Base-by-base conservation (phyloP, 345 rosid genomes). In the Sisymbrium irio region DNA sequence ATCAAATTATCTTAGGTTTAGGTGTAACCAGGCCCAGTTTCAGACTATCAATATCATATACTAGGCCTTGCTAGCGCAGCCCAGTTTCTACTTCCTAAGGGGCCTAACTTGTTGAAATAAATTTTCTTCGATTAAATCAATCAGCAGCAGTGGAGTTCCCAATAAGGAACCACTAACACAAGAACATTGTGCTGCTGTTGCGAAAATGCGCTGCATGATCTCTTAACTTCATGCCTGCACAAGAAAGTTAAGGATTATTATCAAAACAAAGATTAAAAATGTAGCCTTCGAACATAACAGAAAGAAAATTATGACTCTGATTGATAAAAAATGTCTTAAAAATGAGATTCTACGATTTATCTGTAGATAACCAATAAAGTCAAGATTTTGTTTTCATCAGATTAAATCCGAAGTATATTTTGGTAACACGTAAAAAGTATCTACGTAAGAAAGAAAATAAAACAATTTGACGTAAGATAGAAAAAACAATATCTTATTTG, bases 181-280 rank as follows among this genome's bases (percentile, higher is more conserved):
- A 49, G 14, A 10, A 20, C 19, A 7, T 14, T 40, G 6, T 61
- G 12, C 8, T 4, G 12, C 12, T 35, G 7, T 0, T 49, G 17
- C 22, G 56, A 13, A 65, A 37, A 66, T 74, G 78, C 61, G 35
- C 20, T 17, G 53, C 77, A 74, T 74, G 72, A 74, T 65, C 66
- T 33, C 49, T 55, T 25, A 56, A 73, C 59, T 46, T 65, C 33
- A 19, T 73, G 59, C 71, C 40, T 73, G 77, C 40, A 4, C 58
- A 65, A 73, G 39, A 54, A 33, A 15, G 2, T n/a, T n/a, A 59
- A 35, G 45, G 56, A 50, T 9, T 20, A 51, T 51, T 27, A 37
- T 49, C 2, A 39, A 27, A 62, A 50, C 2, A 71, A 47, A 39
- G 3, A n/a, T 50, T 50, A 10, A 11, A 20, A 50, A 19, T 18